These are phyloP conservation scores for Tagetes patula DNA, from an alignment of 129 eudicot genomes.

Conservation along the genomic window DNA sequence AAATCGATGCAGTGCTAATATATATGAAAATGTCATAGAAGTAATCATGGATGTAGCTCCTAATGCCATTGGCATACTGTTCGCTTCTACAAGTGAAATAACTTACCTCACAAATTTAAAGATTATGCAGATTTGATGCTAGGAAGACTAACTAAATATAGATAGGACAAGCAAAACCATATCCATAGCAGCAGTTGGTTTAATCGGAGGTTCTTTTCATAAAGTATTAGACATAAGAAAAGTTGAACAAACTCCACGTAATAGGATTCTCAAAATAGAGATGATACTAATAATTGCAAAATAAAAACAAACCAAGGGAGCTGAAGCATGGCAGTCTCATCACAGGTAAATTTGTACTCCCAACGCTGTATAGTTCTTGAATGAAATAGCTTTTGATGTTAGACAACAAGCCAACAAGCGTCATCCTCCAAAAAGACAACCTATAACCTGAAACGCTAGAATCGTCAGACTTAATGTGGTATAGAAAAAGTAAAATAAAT, in stretches of 20 bases:
- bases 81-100: slow-evolving; percentile 15
- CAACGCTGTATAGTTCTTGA: slow-evolving; percentile 20
- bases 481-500: neutral
- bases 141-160: neutral
- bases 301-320: slow-evolving; percentile 31
- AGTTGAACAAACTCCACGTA: slow-evolving; percentile 24
- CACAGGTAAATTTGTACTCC: slow-evolving; percentile 15
- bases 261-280: slow-evolving; percentile 2
- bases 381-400: slow-evolving; percentile 8
- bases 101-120: neutral
- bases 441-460: slow-evolving; percentile 25
- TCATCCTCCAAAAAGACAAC: slow-evolving; percentile 16
- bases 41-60: slow-evolving; percentile 5
- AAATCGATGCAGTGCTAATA: slow-evolving; percentile 1
- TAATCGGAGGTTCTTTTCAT: slow-evolving; percentile 5
- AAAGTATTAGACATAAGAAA: slow-evolving; percentile 20
- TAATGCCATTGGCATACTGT: slow-evolving; percentile 7
- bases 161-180: slow-evolving; percentile 10
- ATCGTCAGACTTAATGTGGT: slow-evolving; percentile 21
- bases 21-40: slow-evolving; percentile 5
- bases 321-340: neutral
- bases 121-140: slow-evolving; percentile 18
- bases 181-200: slow-evolving; percentile 15
- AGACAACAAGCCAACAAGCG: slow-evolving; percentile 22
- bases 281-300: slow-evolving; percentile 1